Percentiles rank a stretch among this genome's conserved stretches.
Evolutionary conservation across 768 basidiomycete genomes (phyloP).

Genomic region (Boletus tylopilopsis): DNA sequence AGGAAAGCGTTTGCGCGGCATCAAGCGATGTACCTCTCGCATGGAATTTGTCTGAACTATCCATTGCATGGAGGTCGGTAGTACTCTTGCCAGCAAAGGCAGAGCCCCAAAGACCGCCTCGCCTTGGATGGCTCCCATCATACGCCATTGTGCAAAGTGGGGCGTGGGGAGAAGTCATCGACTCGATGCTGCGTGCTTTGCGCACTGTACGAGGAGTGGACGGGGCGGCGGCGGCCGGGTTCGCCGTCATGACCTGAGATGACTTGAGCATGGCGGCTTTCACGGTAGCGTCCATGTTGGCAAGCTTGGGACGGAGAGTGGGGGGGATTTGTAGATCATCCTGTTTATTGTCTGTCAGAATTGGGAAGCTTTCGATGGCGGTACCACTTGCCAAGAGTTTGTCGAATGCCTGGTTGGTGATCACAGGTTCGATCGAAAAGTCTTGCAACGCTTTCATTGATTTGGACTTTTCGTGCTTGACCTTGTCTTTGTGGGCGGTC

Average conservation of each 20-base stretch:
- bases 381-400: conserved; percentile 61
- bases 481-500: conserved; percentile 19
- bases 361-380: no score
- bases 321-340: conserved; percentile 88
- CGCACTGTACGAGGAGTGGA: conserved; percentile 57
- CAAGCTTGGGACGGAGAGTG: conserved; percentile 71
- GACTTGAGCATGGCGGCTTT: conserved; percentile 93
- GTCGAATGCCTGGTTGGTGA: conserved; percentile 73
- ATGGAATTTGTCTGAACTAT: conserved; percentile 39
- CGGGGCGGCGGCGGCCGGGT: conserved; percentile 35
- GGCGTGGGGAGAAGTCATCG: conserved; percentile 50
- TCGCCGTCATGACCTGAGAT: conserved; percentile 58
- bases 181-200: conserved; percentile 71
- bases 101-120: conserved; percentile 23
- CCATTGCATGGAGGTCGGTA: conserved; percentile 24
- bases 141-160: conserved; percentile 36
- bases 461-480: conserved; percentile 41
- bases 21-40: conserved; percentile 63
- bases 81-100: conserved; percentile 30
- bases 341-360: conserved; percentile 35
- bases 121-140: conserved; percentile 36
- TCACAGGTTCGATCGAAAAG: conserved; percentile 31
- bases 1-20: conserved; percentile 47
- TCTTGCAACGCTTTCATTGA: conserved; percentile 43
- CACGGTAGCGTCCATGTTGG: conserved; percentile 77